Evolutionary conservation across 2,329 filamentous ascomycete genomes (phyloP).

Genomic region (Rutstroemia sp.): DNA sequence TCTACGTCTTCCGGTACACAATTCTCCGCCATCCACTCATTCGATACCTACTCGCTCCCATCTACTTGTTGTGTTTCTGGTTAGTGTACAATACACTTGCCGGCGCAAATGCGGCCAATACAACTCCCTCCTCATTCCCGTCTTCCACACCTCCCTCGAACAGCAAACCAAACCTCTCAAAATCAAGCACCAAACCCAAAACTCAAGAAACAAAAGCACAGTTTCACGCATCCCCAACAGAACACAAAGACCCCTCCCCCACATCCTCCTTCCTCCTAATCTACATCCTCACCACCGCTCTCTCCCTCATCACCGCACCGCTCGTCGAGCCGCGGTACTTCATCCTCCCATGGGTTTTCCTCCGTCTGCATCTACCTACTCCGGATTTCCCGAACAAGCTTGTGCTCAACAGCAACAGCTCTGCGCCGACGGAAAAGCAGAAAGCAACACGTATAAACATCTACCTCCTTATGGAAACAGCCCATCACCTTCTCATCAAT

Average conservation of each 20-base stretch:
- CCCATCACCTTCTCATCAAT: constrained; percentile 63
- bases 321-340: constrained; percentile 95
- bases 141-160: background rate
- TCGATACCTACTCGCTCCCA: constrained; percentile 58
- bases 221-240: too few species aligned
- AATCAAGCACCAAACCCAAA: background rate
- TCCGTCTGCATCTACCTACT: constrained; percentile 70
- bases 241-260: background rate
- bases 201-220: too few species aligned
- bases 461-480: constrained; percentile 48
- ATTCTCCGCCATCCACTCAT: constrained; percentile 58
- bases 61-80: constrained; percentile 68
- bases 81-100: constrained; percentile 57
- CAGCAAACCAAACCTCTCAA: background rate
- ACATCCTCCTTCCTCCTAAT: constrained; percentile 46
- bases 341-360: constrained; percentile 90
- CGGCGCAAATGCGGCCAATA: constrained; percentile 25
- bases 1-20: constrained; percentile 86
- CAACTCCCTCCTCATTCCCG: constrained; percentile 13
- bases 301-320: constrained; percentile 81
- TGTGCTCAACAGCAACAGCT: constrained; percentile 9
- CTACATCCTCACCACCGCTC: constrained; percentile 58
- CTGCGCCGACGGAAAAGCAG: constrained; percentile 27
- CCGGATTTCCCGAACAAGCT: constrained; percentile 45
- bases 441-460: constrained; percentile 10